Evolutionary conservation across 345 rosid genomes (phyloP).

Genomic region (Murraya koenigii): DNA sequence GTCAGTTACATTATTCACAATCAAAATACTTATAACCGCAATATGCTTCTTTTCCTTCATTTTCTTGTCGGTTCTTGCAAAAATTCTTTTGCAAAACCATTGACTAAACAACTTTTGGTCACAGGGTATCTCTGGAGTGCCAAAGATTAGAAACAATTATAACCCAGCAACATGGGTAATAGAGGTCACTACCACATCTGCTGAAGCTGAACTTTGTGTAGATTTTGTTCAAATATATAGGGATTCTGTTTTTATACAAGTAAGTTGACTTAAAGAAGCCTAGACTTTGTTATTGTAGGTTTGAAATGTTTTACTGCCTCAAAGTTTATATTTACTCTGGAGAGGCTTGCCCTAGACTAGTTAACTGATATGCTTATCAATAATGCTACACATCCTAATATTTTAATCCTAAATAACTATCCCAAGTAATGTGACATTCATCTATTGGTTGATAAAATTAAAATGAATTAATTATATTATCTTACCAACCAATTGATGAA

Average conservation of each 20-base stretch:
- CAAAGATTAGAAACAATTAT: constrained; percentile 55
- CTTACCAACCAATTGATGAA: too few species aligned
- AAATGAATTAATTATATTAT: too few species aligned
- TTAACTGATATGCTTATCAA: not conserved
- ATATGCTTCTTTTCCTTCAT: not conserved
- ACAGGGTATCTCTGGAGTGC: constrained; percentile 57
- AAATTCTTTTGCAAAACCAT: not conserved
- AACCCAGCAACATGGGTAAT: constrained; percentile 93
- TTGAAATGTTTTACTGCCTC: not conserved
- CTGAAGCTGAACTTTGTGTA: constrained; percentile 52
- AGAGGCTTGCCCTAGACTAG: not conserved
- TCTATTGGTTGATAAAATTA: too few species aligned
- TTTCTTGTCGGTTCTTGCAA: too few species aligned
- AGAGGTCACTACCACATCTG: constrained; percentile 57
- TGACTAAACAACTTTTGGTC: not conserved
- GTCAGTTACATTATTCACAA: constrained; percentile 25
- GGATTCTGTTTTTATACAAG: constrained; percentile 44
- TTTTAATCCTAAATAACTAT: too few species aligned
- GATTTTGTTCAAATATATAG: constrained; percentile 57
- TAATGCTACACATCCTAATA: too few species aligned
- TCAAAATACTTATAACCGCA: not conserved
- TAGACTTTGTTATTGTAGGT: not conserved
- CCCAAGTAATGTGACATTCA: too few species aligned
- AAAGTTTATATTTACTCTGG: too few species aligned
- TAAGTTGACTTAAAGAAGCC: constrained; percentile 26